Base-by-base conservation (phyloP, 2,329 filamentous ascomycete species). In the Drechslerella dactyloides region DNA sequence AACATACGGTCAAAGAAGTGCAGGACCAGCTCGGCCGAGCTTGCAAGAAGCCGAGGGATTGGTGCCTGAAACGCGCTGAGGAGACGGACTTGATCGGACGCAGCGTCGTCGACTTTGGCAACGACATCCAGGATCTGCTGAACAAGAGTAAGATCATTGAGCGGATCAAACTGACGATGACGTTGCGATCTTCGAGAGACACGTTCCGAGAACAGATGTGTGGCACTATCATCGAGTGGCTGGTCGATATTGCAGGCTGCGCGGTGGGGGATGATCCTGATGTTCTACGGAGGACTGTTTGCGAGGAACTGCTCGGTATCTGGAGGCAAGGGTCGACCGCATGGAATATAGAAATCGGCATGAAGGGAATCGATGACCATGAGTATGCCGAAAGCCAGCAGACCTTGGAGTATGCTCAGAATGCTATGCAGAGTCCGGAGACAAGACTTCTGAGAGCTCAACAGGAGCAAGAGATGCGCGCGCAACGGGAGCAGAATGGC, bases 141-240 rank as follows among this genome's bases (percentile, higher is more conserved):
- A 82, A 82, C 13, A 93, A 94, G 80, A 90, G 93, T 3, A 89
- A 87, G 74, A 88, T 94, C 21, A 90, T 99, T 74, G 94, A 99
- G 80, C 89, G 96, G 72, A 97, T 99, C 79, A 93, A 96, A 78
- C 87, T 99, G 65, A 97, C 94, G 0, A 91, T 97, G 54, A 99
- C 94, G 0, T 92, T 99, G 73, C 87, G 94, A 50, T 96, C 93
- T 8, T 87, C 94, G 3, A 86, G 96, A 76, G 94, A 99, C 80
- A 97, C 92, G 0, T 99, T 97, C 81, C 86, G 94, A 69, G 94
- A 99, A 79, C 90, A 97, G 79, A 99, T 99, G 96, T 97, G 93
- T 76, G 92, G 90, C n/a, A 91, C 92, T 15, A 93, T 99, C 73
- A 89, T 99, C 60, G 93, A 97, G 76, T 99, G 96, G 96, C 84